Evolutionary conservation across 768 basidiomycete species (phyloP).

Genomic region (Phanerochaete sordida): DNA sequence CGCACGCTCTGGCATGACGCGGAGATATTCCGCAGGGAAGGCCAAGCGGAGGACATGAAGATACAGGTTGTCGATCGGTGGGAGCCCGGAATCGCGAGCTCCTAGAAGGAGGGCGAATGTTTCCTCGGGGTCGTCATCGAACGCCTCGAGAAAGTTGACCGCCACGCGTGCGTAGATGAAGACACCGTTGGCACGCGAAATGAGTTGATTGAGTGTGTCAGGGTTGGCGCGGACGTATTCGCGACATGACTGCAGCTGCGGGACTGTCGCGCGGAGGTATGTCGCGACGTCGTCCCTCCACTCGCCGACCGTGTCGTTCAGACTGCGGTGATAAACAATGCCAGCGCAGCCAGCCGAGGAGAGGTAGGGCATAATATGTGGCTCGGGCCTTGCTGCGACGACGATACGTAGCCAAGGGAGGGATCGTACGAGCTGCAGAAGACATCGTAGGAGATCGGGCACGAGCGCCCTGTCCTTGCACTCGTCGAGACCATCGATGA

Average conservation of each 20-base stretch:
- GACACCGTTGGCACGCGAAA: background rate
- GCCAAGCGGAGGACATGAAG: background rate
- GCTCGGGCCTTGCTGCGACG: background rate
- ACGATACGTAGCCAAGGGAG: background rate
- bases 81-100: background rate
- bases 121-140: background rate
- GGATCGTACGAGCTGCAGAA: background rate
- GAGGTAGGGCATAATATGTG: background rate
- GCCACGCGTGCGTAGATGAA: slow-evolving; percentile 1
- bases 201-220: background rate
- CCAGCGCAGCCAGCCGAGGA: background rate
- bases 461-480: background rate
- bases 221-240: background rate
- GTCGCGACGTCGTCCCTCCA: background rate
- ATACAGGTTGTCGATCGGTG: background rate
- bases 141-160: background rate
- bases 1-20: background rate
- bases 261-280: background rate
- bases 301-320: background rate
- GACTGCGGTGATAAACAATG: background rate
- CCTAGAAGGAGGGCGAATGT: background rate
- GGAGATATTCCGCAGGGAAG: background rate
- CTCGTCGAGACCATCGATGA: background rate
- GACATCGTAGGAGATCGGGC: background rate
- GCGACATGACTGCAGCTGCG: background rate